Evolutionary conservation across 1,284 basidiomycete species (phyloP).

Genomic region (Amylostereum areolatum): DNA sequence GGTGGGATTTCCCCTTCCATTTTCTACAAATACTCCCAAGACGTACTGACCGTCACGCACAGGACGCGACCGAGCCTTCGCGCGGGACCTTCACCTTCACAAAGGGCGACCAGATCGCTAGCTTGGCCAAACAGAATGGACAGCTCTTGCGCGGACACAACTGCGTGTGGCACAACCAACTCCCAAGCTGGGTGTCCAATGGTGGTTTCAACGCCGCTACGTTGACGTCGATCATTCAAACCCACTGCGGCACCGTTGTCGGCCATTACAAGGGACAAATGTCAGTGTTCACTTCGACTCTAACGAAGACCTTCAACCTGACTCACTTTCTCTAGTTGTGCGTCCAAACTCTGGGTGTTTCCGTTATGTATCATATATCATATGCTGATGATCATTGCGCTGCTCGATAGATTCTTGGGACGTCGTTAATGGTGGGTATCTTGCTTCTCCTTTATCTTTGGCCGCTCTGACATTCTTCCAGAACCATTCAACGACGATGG

Average conservation of each 20-base stretch:
- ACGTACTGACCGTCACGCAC: neutral
- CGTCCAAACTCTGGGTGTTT: neutral
- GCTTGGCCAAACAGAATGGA: slow-evolving; percentile 39
- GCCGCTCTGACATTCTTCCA: slow-evolving; percentile 3
- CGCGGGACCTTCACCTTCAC: slow-evolving; percentile 33
- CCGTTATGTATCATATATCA: neutral
- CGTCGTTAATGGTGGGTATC: slow-evolving; percentile 29
- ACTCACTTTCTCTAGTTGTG: too few species aligned
- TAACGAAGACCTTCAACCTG: too few species aligned
- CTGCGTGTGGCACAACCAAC: slow-evolving; percentile 45
- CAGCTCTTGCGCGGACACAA: slow-evolving; percentile 44
- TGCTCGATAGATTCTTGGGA: slow-evolving; percentile 24
- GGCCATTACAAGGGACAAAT: slow-evolving; percentile 31
- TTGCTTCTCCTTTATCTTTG: neutral
- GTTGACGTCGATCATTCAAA: slow-evolving; percentile 26
- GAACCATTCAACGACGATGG: slow-evolving; percentile 58
- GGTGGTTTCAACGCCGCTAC: slow-evolving; percentile 10
- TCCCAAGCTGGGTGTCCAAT: slow-evolving; percentile 37
- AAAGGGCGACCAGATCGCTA: slow-evolving; percentile 35
- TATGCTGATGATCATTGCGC: neutral
- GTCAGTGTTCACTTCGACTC: neutral
- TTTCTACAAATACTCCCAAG: neutral
- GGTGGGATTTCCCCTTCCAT: slow-evolving; percentile 14
- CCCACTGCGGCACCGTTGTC: slow-evolving; percentile 29
- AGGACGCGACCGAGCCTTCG: neutral